Evolutionary conservation across 106 monocot species (phyloP), one percentile per base, ranked within the genome.

Genomic region (Allium fistulosum): DNA sequence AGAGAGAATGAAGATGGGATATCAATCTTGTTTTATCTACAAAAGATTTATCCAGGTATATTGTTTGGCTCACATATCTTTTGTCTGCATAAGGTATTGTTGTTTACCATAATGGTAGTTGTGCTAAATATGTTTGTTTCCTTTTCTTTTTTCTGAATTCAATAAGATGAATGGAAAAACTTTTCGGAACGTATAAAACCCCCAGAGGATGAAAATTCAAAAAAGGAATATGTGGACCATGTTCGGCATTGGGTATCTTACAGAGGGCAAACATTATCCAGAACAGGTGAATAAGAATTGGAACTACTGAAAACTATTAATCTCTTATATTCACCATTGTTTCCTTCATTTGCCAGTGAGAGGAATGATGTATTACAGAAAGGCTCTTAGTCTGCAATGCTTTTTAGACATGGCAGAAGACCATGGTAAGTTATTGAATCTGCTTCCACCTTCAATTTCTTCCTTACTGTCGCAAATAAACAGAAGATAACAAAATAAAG

Each of bases 301-400:
- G 17, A 53, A 51, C 5, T 53, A 37, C 37, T 69, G 37, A 51
- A 16, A 69, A 52, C 50, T 51, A 7, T 66, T 26, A 67, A 46
- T 52, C 53, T 56, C 37, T 61, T 59, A 50, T 65, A 22, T 69
- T 57, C 64, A 17, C n/a, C 11, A 53, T 7, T 9, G 10, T 53
- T 27, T 67, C 26, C 6, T 67, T 14, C 17, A 48, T 77, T 65
- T 78, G 9, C 57, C 80, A 95, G 95, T 95, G 50, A 87, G 95
- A 80, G 91, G 95, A 72, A 95, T 95, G 95, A 95, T 95, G 95
- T 95, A 95, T 69, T 95, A 95, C 22, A 85, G 88, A 56, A 59
- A 69, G 53, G 95, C 91, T 22, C 77, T 95, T 77, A 74, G 88
- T 56, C 71, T 88, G 46, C 95, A 95, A 69, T 81, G 81, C 22